Base-by-base conservation (phyloP, 257 asterid species). In the Haberlea rhodopensis region DNA sequence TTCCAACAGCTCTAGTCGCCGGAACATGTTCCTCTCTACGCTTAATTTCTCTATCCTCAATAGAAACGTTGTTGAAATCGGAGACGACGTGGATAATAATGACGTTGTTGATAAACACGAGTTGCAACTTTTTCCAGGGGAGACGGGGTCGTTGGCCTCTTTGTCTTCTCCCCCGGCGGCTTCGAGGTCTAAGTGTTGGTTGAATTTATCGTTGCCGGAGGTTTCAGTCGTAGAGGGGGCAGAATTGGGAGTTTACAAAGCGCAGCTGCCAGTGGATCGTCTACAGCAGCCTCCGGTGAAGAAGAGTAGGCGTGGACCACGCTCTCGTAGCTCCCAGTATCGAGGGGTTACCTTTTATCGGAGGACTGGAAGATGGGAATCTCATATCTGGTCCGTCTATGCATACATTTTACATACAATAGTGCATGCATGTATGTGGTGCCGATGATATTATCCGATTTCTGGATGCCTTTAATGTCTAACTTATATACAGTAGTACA, bases 361-460 rank as follows among this genome's bases (percentile, higher is more conserved):
- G 57, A 80, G 98, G 70, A 88, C 96, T 57, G 98, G 98, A 24
- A 80, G 98, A 85, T 91, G 98, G 98, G 98, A 91, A 76, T 91
- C 98, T 6, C 96, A 91, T 68, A 91, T 91, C 84, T 91, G 98
- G 98, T 90, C 21, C 25, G 81, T 75, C 32, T 70, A n/a, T 53
- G 57, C 22, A 52, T 13, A 34, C 22, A 57, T 57, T 1, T 43
- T 16, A 51, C 22, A 56, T 26, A 55, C 28, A 56, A 27, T n/a
- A 11, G n/a, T 70, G 75, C 73, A 73, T 76, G 77, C 78, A 65
- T 63, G 66, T 24, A 23, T 68, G 59, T 55, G 43, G 51, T 43
- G n/a, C n/a, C 8, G 8, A 8, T 19, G 19, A 15, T 19, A 16
- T 43, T 43, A 37, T 43, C 19, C 20, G 51, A 15, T 43, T 15